A percentile compares a stretch with the other conserved stretches of the same genome.
phyloP scores from a whole-genome alignment of 139 green algal genomes.

The Tetratostichococcus sp. region DNA sequence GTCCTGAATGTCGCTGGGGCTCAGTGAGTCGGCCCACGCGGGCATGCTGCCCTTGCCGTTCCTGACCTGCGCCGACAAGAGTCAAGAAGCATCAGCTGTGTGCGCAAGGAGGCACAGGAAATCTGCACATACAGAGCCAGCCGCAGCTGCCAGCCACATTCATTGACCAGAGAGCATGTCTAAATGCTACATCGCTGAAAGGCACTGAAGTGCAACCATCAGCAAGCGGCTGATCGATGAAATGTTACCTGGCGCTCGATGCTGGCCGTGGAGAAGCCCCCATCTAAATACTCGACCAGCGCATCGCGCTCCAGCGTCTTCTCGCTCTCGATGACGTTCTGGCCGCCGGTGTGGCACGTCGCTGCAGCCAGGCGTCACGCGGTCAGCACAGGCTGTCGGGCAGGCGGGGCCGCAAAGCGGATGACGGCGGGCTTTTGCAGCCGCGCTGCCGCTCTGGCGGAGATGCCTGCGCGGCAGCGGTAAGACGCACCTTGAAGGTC shows the following conservation, averaged over 20 bases:
- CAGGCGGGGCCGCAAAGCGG: neutral
- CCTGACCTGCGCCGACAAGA: conserved; percentile 35
- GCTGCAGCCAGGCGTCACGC: conserved; percentile 22
- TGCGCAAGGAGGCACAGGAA: no score
- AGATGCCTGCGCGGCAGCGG: neutral
- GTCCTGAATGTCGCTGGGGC: conserved; percentile 64
- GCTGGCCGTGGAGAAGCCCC: conserved; percentile 52
- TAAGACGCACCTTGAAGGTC: neutral
- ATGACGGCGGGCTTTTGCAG: neutral
- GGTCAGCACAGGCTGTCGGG: neutral
- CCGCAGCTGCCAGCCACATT: no score
- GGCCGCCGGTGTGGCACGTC: conserved; percentile 65
- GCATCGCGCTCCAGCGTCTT: conserved; percentile 59
- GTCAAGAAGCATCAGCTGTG: no score
- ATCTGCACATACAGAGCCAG: no score
- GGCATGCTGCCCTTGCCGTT: conserved; percentile 73
- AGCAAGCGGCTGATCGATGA: no score
- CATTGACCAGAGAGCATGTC: no score
- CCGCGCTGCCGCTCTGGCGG: neutral
- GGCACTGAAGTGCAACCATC: neutral
- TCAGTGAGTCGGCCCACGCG: conserved; percentile 57
- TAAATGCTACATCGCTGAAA: no score
- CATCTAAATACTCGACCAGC: conserved; percentile 56
- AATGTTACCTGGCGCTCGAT: conserved; percentile 56
- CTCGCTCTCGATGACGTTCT: conserved; percentile 53